Conservation (phyloP, 768 basidiomycete genomes). For the Pisolithus orientalis region DNA sequence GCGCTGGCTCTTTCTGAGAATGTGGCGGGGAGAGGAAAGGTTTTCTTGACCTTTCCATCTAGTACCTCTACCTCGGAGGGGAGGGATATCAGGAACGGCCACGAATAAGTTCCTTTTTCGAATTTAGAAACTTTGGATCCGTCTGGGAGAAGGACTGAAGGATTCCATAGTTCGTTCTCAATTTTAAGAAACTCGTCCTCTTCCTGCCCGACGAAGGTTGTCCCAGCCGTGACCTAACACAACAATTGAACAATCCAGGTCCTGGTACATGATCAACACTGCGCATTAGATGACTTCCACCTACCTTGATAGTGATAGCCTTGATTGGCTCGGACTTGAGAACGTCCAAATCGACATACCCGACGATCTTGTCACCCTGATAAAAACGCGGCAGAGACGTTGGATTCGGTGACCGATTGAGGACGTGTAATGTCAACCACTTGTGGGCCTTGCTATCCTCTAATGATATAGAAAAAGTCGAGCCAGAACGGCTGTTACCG, state of each 20-base stretch:
- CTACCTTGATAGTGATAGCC: slow-evolving; percentile 34
- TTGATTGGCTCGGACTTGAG: slow-evolving; percentile 45
- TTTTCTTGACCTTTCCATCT: slow-evolving; percentile 30
- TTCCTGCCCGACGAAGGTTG: slow-evolving; percentile 52
- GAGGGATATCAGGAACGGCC: slow-evolving; percentile 44
- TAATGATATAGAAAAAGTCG: slow-evolving; percentile 37
- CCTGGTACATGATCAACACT: too few relatives aligned
- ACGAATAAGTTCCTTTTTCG: slow-evolving; percentile 38
- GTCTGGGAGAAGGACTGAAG: slow-evolving; percentile 16
- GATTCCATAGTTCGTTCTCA: slow-evolving; percentile 38
- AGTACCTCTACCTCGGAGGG: slow-evolving; percentile 37
- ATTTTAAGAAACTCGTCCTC: slow-evolving; percentile 41
- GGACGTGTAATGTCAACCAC: slow-evolving; percentile 43
- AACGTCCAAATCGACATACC: slow-evolving; percentile 45
- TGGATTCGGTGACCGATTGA: slow-evolving; percentile 35
- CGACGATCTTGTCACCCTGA: slow-evolving; percentile 43
- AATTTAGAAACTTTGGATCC: slow-evolving; percentile 28
- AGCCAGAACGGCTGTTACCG: background rate
- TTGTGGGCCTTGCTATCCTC: slow-evolving; percentile 34
- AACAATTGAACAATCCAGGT: too few relatives aligned
- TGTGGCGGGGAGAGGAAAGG: slow-evolving; percentile 42
- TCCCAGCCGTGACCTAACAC: slow-evolving; percentile 32
- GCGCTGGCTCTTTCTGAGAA: slow-evolving; percentile 52
- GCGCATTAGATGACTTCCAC: too few relatives aligned
- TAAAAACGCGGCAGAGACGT: slow-evolving; percentile 39